A percentile compares a stretch with the other conserved stretches of the same genome.
phyloP scores from a whole-genome alignment of 495 filamentous ascomycete genomes.

The Penicillium goetzii region DNA sequence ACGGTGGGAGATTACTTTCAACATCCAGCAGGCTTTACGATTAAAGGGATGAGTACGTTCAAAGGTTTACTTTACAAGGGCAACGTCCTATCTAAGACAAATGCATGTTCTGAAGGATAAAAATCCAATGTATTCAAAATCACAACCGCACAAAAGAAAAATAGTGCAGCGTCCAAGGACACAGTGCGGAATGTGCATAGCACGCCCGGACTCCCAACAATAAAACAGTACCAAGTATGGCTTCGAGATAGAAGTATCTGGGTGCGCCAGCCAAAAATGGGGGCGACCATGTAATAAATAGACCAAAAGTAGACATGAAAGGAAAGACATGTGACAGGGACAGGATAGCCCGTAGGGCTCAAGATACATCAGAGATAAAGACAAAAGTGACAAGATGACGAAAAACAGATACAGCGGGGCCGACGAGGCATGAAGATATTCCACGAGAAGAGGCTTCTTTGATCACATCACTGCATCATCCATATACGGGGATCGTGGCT shows the following conservation, averaged over 20 bases:
- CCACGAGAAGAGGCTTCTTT: background rate
- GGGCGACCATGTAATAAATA: slow-evolving; percentile 9
- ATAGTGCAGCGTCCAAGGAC: slow-evolving; percentile 3
- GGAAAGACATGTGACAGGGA: slow-evolving; percentile 16
- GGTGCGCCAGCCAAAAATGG: slow-evolving; percentile 10
- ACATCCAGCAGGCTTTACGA: background rate
- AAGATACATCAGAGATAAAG: slow-evolving; percentile 19
- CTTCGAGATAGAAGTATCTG: slow-evolving; percentile 24
- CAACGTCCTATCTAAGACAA: background rate
- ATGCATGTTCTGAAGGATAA: background rate
- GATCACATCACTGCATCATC: slow-evolving; percentile 7
- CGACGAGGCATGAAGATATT: background rate
- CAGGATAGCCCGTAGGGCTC: background rate
- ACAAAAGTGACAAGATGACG: slow-evolving; percentile 1
- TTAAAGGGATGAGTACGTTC: background rate
- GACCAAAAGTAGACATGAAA: slow-evolving; percentile 29
- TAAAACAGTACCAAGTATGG: slow-evolving; percentile 14
- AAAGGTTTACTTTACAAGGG: background rate
- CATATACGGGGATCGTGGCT: background rate
- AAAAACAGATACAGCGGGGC: slow-evolving; percentile 14
- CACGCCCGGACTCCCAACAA: slow-evolving; percentile 22
- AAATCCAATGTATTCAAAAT: slow-evolving; percentile 17
- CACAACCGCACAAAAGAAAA: slow-evolving; percentile 3
- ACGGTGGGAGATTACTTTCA: background rate
- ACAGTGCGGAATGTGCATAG: slow-evolving; percentile 19